Base-by-base conservation (phyloP, 306 rosid genomes). In the Pyrus bretschneideri region DNA sequence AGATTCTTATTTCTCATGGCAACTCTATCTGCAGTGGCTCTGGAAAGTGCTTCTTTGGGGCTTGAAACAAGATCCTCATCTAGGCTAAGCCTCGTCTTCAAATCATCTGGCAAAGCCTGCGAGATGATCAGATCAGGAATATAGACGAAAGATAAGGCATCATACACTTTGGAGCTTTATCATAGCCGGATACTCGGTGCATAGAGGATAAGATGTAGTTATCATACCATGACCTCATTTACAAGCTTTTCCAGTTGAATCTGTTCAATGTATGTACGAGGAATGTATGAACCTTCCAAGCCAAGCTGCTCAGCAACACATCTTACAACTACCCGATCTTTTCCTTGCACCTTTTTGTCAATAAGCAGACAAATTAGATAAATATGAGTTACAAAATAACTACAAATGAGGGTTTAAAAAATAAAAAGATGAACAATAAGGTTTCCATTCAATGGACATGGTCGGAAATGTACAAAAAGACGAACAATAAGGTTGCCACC, bases 91-190 rank as follows among this genome's bases (percentile, higher is more conserved):
- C 84, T 96, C n/a, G 93, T 83, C 96, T 78, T 92, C 66, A 96
- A 89, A 91, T 96, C 99, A 35, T 96, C 99, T 76, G 99, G 99
- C 80, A 96, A 86, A 79, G 99, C 97, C 99, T 96, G 87, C 79
- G 75, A 81, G 81, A 87, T 51, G 72, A 83, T 83, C 61, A 75
- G 80, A 79, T 52, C 30, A 70, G 71, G 67, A 80, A 67, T 62
- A 70, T 19, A 33, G 79, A 79, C 10, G 49, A 5, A 63, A n/a
- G 54, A 74, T 54, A 68, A 46, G 68, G 66, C 74, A 70, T 76
- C 61, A 60, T 58, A 51, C 65, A 54, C 13, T 49, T 70, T 81
- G 66, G 23, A 61, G 19, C 45, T 57, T 33, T 38, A 44, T 68
- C 9, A 4, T 6, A 42, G 23, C 30, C 12, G 25, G 22, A 64